phyloP scores from a whole-genome alignment of 2,329 filamentous ascomycete genomes.

The Neopestalotiopsis sp. region DNA sequence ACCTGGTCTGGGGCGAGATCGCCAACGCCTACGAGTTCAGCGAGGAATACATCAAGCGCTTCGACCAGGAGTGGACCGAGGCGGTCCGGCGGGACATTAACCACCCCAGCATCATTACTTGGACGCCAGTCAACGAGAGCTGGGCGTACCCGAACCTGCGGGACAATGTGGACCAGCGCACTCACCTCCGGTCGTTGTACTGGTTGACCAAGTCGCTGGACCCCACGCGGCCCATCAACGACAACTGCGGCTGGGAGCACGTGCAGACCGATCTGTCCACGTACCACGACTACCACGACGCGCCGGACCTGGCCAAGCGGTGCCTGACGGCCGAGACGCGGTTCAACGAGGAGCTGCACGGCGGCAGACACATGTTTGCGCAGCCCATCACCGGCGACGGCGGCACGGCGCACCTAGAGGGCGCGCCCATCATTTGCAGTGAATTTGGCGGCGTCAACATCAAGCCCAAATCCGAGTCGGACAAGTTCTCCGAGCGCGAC shows the following conservation, averaged over 20 bases:
- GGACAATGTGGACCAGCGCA: constrained; percentile 60
- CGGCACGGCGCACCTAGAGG: constrained; percentile 55
- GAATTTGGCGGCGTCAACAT: constrained; percentile 75
- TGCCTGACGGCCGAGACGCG: constrained; percentile 60
- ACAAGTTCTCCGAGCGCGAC: constrained; percentile 49
- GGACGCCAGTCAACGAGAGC: constrained; percentile 69
- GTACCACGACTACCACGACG: constrained; percentile 72
- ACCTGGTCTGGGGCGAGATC: constrained; percentile 69
- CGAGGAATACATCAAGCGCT: constrained; percentile 60
- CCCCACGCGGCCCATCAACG: constrained; percentile 67
- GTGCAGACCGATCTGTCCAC: constrained; percentile 68
- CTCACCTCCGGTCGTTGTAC: constrained; percentile 68
- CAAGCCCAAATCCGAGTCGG: constrained; percentile 47
- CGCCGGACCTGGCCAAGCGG: constrained; percentile 56
- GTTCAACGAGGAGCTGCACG: constrained; percentile 50
- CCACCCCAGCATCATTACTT: constrained; percentile 66
- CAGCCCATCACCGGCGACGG: constrained; percentile 48
- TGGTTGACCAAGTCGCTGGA: constrained; percentile 69
- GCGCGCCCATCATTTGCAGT: constrained; percentile 67
- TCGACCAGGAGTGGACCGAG: constrained; percentile 69
- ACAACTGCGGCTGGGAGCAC: constrained; percentile 76
- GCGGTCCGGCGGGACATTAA: constrained; percentile 68
- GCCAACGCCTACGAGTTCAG: constrained; percentile 69
- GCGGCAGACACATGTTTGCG: constrained; percentile 60
- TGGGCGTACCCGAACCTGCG: constrained; percentile 69